Base-by-base conservation (phyloP, 1,284 basidiomycete species). In the Fereydounia khargensis region DNA sequence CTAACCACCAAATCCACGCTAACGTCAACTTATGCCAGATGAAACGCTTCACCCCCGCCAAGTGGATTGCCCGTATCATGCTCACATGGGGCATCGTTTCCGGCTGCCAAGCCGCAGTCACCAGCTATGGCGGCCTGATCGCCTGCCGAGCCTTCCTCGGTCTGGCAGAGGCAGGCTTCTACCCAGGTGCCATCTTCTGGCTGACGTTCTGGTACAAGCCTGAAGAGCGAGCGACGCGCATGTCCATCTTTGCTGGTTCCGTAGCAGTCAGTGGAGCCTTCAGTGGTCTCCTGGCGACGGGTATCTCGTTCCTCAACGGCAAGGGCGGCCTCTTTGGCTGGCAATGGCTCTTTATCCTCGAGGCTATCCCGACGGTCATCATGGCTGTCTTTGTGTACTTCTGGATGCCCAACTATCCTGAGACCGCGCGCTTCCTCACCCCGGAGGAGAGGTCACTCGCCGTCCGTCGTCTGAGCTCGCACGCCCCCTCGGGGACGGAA, bases 351-450 rank as follows among this genome's bases (percentile, higher is more conserved):
- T 81, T 81, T 71, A 72, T 81, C 46, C 67, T 82, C 37, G 80
- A 81, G 51, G 81, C 80, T 45, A 70, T 78, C n/a, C 79, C 79
- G 0, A 78, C 79, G 0, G 69, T 78, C 39, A 41, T 76, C 13
- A 61, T 72, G 20, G 78, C 79, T 1, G 21, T 80, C 23, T 32
- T 79, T 16, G 68, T 79, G 32, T 77, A 64, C 44, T 77, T 78
- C 43, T 65, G 75, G 60, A 73, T 81, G n/a, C 79, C 80, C 11
- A 78, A 81, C 61, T 81, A 77, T 50, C 79, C 79, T 0, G 79
- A 80, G 62, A 79, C 78, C 6, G 78, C 78, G 18, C 61, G 57
- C 20, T 81, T 78, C 76, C 66, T 80, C 6, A 70, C 63, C 0
- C 55, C 46, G 0, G 68, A 57, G 6, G 78, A 79, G 42, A 73